Evolutionary conservation across 345 rosid species (phyloP).

Genomic region (Nasturtium officinale): DNA sequence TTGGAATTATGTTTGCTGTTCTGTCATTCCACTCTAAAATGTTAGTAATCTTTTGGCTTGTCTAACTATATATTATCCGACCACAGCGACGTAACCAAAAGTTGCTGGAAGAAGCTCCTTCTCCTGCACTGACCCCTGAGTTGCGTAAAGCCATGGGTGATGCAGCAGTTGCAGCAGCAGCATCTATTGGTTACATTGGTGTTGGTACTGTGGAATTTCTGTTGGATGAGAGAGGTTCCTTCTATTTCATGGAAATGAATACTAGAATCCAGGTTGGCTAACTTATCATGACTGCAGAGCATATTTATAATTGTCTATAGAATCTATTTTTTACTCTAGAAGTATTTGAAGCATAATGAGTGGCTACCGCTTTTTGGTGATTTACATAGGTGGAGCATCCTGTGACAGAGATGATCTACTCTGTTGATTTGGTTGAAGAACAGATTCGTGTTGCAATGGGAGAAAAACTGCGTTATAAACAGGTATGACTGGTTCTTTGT

Average conservation of each 20-base stretch:
- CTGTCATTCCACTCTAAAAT: neutral
- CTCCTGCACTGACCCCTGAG: slow-evolving; percentile 95
- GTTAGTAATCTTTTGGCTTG: neutral
- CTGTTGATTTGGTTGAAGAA: slow-evolving; percentile 96
- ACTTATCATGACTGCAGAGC: neutral
- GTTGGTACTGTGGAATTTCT: slow-evolving; percentile 98
- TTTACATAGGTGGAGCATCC: slow-evolving; percentile 91
- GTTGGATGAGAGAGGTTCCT: slow-evolving; percentile 96
- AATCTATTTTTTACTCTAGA: neutral
- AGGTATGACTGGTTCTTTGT: slow-evolving; percentile 52
- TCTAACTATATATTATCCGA: slow-evolving; percentile 24
- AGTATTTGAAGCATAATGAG: neutral
- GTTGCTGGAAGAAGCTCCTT: slow-evolving; percentile 97
- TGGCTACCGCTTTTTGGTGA: slow-evolving; percentile 3
- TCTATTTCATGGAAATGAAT: slow-evolving; percentile 99
- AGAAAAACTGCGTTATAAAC: slow-evolving; percentile 81
- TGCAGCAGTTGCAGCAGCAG: slow-evolving; percentile 99
- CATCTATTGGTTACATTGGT: slow-evolving; percentile 95
- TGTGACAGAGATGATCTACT: slow-evolving; percentile 97
- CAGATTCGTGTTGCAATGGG: slow-evolving; percentile 99
- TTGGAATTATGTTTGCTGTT: slow-evolving; percentile 9
- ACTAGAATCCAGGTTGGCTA: slow-evolving; percentile 87
- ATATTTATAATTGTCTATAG: neutral
- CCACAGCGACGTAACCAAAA: slow-evolving; percentile 94
- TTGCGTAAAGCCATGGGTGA: slow-evolving; percentile 99